phyloP scores from a whole-genome alignment of 2,329 filamentous ascomycete genomes.

The Orbilia oligospora region DNA sequence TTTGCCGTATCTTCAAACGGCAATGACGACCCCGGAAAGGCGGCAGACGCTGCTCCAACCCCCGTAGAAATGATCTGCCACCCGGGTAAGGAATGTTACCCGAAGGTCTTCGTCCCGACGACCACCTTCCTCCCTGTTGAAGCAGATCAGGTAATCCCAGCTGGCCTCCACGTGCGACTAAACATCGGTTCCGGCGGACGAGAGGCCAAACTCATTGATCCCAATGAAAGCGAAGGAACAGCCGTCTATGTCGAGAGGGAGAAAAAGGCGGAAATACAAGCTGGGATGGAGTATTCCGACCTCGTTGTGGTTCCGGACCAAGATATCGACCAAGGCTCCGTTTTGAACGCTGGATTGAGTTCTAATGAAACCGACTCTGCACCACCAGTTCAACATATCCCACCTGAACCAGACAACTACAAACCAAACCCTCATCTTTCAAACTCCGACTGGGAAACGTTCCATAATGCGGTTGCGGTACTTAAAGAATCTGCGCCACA shows the following conservation, averaged over 20 bases:
- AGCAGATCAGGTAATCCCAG: slow-evolving; percentile 76
- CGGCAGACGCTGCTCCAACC: background rate
- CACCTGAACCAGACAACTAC: slow-evolving; percentile 69
- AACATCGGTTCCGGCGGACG: slow-evolving; percentile 76
- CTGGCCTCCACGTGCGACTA: slow-evolving; percentile 77
- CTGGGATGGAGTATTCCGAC: slow-evolving; percentile 66
- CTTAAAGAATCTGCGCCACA: slow-evolving; percentile 68
- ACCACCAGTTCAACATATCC: slow-evolving; percentile 45
- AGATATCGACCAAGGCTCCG: slow-evolving; percentile 59
- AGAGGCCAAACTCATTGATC: slow-evolving; percentile 77
- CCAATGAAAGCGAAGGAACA: slow-evolving; percentile 69
- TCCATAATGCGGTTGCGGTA: slow-evolving; percentile 70
- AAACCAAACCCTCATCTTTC: slow-evolving; percentile 65
- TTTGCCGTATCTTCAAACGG: slow-evolving; percentile 25
- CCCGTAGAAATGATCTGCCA: slow-evolving; percentile 75
- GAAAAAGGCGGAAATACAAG: slow-evolving; percentile 29
- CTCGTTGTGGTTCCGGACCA: slow-evolving; percentile 72
- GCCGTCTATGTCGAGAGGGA: slow-evolving; percentile 52
- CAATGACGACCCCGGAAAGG: background rate
- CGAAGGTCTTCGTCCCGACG: slow-evolving; percentile 75
- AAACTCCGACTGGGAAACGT: slow-evolving; percentile 68
- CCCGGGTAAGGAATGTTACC: slow-evolving; percentile 74
- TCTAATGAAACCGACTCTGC: slow-evolving; percentile 57
- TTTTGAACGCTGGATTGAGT: slow-evolving; percentile 48
- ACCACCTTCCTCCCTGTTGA: slow-evolving; percentile 76